Evolutionary conservation across 306 rosid genomes (phyloP), one percentile per base, ranked within the genome.

Genomic region (Fagus crenata): DNA sequence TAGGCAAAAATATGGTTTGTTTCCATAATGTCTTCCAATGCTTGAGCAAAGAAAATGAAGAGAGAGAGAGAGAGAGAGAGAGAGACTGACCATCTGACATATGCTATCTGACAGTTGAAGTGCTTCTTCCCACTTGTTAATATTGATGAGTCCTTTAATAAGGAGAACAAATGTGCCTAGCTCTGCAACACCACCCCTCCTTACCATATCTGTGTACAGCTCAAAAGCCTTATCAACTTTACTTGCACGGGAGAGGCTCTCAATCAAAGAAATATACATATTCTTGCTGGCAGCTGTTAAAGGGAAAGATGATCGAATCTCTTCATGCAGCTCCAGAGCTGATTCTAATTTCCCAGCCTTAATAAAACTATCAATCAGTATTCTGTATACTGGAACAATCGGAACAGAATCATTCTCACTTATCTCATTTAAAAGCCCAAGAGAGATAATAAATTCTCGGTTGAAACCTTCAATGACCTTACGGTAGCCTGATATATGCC

Each of bases 81-180:
- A 76, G 75, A 71, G 55, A 89, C 97, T 55, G 81, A 92, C 97
- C 97, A 89, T 92, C 77, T 87, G 91, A 72, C 92, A 90, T 86
- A 92, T 56, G 86, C 91, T 86, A 77, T 92, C 90, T 2, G 86
- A 81, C 72, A 92, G 79, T 76, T 90, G 90, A 49, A 92, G 86
- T 73, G 97, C 97, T 72, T 92, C 92, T 81, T 87, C 87, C 96
- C 96, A 92, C 86, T 74, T 89, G 71, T 83, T 86, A 82, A 79
- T 85, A 75, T 75, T 83, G 72, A 64, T 74, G 55, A 92, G 96
- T 73, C 96, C 96, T 84, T 85, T 89, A 77, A 92, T 84, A 81
- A 92, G 90, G 80, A 89, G 83, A 80, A 87, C 85, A 77, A 92
- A 83, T 54, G 91, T 84, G 84, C 87, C 79, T 31, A 90, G 85